phyloP scores from a whole-genome alignment of 1,284 basidiomycete species.

The Schizopora paradoxa region DNA sequence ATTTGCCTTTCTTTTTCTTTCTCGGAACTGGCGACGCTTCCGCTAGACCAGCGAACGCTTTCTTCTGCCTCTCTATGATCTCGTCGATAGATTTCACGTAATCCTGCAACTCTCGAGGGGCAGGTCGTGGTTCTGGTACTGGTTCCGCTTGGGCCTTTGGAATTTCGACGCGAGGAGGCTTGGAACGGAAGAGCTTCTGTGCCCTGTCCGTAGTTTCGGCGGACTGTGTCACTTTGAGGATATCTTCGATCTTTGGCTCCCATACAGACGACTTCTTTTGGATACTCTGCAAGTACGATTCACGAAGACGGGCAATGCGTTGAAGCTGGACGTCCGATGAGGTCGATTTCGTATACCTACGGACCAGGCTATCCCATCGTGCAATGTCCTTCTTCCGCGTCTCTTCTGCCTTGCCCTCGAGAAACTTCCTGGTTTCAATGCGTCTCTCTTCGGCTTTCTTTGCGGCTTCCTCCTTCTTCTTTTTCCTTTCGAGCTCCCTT shows the following conservation, averaged over 20 bases:
- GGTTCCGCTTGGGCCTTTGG: slow-evolving; percentile 24
- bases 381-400: slow-evolving; percentile 47
- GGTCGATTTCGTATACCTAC: too few species aligned
- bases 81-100: slow-evolving; percentile 33
- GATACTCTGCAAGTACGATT: slow-evolving; percentile 52
- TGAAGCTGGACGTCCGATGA: too few species aligned
- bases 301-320: slow-evolving; percentile 45
- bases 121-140: slow-evolving; percentile 30
- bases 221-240: slow-evolving; percentile 11
- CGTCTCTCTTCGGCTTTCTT: too few species aligned
- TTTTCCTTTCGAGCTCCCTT: slow-evolving; percentile 20
- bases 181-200: slow-evolving; percentile 38
- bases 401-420: slow-evolving; percentile 38
- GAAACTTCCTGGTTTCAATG: too few species aligned
- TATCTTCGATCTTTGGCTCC: slow-evolving; percentile 48
- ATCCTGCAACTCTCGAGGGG: slow-evolving; percentile 23
- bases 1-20: slow-evolving; percentile 4
- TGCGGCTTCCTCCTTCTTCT: slow-evolving; percentile 24
- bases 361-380: slow-evolving; percentile 58
- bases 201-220: slow-evolving; percentile 9
- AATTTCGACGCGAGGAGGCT: slow-evolving; percentile 20
- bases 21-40: background rate
- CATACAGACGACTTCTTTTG: slow-evolving; percentile 51
- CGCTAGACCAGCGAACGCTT: slow-evolving; percentile 1
- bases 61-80: slow-evolving; percentile 33